Base-by-base conservation (phyloP, 139 green algal species). In the Chlamydomonas sp. region DNA sequence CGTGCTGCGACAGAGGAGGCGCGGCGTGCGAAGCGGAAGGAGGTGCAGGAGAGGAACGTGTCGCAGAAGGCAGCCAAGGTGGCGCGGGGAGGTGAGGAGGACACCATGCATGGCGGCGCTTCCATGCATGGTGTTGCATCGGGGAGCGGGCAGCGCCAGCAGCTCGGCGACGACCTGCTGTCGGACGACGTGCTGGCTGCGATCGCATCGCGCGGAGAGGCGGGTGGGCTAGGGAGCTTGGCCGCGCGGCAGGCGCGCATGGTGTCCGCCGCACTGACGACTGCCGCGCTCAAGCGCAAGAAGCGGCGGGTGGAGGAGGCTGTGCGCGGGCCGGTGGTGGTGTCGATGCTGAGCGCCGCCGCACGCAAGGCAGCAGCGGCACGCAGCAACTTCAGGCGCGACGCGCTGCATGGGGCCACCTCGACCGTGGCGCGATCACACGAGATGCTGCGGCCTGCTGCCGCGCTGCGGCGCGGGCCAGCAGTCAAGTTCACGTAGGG, bases 361-460 rank as follows among this genome's bases (percentile, higher is more conserved):
- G 13, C 8, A 13, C 39, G 39, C 39, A 50, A n/a, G 13, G 39
- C 39, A 50, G 39, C 39, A n/a, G 39, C 39, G 10, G 13, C 10
- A 8, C 8, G 39, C 10, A 50, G 13, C 39, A 50, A 50, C 13
- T 50, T 50, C 39, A 50, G 13, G 39, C 39, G 39, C 10, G 39
- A 50, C 10, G 10, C 8, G 8, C 39, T 50, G 39, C 8, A n/a
- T 8, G 39, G 39, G 8, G 39, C 39, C 39, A 50, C 8, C 13
- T 50, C 39, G 13, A 8, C 10, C 10, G 10, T 50, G 10, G 13
- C 8, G 39, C 39, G 39, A 13, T 50, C 39, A 50, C 39, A 50
- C 39, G 39, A 50, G 39, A 50, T 50, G 39, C 39, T 50, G 39
- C 39, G 39, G 39, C 39, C 39, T n/a, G 39, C 39, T 50, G 39